phyloP scores from a whole-genome alignment of 2,329 filamentous ascomycete genomes.

The Colletotrichum viniferum region DNA sequence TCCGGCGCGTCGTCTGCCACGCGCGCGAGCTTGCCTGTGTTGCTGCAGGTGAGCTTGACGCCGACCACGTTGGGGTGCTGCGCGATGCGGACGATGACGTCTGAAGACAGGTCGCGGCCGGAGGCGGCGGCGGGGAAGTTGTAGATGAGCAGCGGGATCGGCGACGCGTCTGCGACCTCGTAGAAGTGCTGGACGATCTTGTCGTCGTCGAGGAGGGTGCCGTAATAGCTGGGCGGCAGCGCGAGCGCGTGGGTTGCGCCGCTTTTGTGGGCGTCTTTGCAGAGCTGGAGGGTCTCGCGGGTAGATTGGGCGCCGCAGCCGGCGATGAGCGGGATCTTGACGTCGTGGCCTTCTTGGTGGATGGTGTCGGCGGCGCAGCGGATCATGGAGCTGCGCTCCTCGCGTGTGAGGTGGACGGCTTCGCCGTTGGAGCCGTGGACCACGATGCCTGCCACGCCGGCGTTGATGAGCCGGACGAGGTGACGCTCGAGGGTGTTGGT shows the following conservation, averaged over 20 bases:
- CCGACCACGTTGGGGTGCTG: conserved; percentile 63
- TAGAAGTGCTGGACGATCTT: conserved; percentile 66
- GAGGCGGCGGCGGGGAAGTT: conserved; percentile 65
- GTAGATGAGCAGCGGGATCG: conserved; percentile 66
- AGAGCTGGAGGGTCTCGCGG: conserved; percentile 69
- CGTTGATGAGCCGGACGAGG: conserved; percentile 44
- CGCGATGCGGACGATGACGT: conserved; percentile 57
- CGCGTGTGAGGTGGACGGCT: conserved; percentile 71
- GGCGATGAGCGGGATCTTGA: conserved; percentile 70
- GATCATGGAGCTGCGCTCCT: conserved; percentile 72
- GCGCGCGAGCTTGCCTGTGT: conserved; percentile 68
- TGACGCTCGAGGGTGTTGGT: conserved; percentile 34
- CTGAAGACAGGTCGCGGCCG: conserved; percentile 63
- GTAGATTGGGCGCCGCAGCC: conserved; percentile 73
- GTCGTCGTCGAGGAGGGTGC: conserved; percentile 59
- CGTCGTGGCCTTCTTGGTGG: conserved; percentile 63
- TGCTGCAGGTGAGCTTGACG: conserved; percentile 67
- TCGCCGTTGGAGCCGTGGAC: conserved; percentile 77
- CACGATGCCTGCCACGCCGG: conserved; percentile 70
- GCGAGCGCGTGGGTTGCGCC: conserved; percentile 73
- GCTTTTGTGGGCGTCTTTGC: conserved; percentile 64
- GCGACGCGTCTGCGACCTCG: conserved; percentile 59
- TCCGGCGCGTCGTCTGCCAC: conserved; percentile 44
- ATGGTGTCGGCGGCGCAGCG: conserved; percentile 71
- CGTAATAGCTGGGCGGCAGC: conserved; percentile 73